These are phyloP conservation scores for Gossypium herbaceum DNA, from an alignment of 345 rosid species.

Conservation along the genomic window DNA sequence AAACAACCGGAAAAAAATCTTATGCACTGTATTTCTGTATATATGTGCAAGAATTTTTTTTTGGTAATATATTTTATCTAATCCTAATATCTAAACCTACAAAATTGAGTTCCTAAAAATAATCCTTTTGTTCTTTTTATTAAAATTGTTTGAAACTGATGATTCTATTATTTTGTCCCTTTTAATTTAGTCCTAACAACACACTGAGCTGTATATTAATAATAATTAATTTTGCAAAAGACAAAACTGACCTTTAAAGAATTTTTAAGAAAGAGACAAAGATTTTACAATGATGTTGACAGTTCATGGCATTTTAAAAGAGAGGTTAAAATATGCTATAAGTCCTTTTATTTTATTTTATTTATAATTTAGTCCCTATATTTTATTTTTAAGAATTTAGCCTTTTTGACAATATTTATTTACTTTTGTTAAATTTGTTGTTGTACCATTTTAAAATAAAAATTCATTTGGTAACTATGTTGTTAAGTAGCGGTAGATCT, in stretches of 20 bases:
- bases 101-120: neutral
- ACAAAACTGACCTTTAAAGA: neutral
- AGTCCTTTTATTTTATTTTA: no score
- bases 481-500: no score
- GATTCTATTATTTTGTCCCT: neutral
- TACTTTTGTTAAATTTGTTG: no score
- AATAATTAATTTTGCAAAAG: neutral
- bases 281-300: neutral
- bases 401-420: no score
- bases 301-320: neutral
- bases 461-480: no score
- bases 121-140: neutral
- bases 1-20: neutral
- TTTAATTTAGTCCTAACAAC: no score
- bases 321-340: no score
- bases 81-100: neutral
- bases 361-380: no score
- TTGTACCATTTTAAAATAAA: no score
- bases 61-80: neutral
- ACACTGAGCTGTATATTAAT: no score
- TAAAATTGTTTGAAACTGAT: neutral
- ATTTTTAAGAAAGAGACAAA: neutral
- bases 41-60: no score
- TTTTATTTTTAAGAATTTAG: no score
- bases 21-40: neutral